phyloP scores from a whole-genome alignment of 306 rosid species.

The Spatholobus suberectus region DNA sequence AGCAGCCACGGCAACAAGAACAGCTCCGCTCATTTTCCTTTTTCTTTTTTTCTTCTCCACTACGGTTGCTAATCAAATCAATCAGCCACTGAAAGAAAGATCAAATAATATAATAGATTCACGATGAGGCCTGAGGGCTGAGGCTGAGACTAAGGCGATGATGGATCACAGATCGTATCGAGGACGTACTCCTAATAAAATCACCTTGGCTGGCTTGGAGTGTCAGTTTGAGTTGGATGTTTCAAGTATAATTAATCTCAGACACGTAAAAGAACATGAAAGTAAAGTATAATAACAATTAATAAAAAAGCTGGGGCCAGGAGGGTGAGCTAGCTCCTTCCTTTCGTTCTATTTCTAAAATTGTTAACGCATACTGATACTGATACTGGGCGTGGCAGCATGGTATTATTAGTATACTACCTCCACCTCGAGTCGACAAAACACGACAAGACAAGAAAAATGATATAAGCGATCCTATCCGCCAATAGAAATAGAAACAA shows the following conservation, averaged over 20 bases:
- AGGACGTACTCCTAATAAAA: background rate
- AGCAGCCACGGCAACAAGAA: constrained; percentile 84
- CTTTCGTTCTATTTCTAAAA: background rate
- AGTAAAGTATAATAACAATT: background rate
- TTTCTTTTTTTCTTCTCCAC: no score
- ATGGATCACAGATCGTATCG: background rate
- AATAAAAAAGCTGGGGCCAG: background rate
- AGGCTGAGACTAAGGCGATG: background rate
- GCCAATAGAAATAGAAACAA: no score
- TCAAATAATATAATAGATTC: background rate
- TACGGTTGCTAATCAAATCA: no score
- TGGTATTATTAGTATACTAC: background rate
- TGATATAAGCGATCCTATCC: no score
- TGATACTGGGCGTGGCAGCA: background rate
- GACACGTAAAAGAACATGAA: background rate
- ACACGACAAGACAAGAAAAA: no score
- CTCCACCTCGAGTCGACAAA: no score
- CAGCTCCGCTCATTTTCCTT: constrained; percentile 76
- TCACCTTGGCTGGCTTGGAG: background rate
- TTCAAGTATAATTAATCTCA: background rate
- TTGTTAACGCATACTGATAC: background rate
- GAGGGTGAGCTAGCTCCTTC: background rate
- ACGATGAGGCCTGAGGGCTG: background rate
- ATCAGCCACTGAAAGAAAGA: no score
- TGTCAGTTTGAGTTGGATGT: background rate